Evolutionary conservation across 2,329 filamentous ascomycete species (phyloP), one percentile per base, ranked within the genome.

Genomic region (Scytalidium lignicola): DNA sequence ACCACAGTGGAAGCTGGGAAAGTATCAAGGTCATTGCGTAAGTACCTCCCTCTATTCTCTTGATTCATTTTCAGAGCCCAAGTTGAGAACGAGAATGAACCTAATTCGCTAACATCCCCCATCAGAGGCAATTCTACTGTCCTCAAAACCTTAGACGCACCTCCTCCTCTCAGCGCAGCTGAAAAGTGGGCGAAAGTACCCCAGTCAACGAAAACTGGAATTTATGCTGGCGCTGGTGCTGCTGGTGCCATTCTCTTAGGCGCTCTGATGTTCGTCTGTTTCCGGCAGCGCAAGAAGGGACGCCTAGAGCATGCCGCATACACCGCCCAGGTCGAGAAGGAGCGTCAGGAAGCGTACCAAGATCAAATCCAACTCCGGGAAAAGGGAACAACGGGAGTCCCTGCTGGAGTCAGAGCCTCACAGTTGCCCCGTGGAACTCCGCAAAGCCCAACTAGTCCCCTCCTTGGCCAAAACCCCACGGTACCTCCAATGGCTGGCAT

Each of bases 1-100:
- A 87, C 61, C 70, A 70, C 37, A 72, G 74, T 1, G 86, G 86
- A 46, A 71, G 68, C 47, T 86, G 74, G 72, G 59, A 83, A 59
- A 86, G 82, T 69, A 86, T 88, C 64, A 72, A 84, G 56, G 65
- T 76, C 26, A 65, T 70, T 48, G 62, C 64, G 77, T 82, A 70
- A 71, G 77, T 71, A 9, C 15, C 20, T 15, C n/a, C 3, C n/a
- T 15, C 18, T 13, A n/a, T 3, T n/a, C 8, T 3, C 8, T 41
- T 2, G 7, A 17, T 20, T 4, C 13, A 8, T 10, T 42, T 28
- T 29, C 1, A 13, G 5, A 18, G 10, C 21, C 23, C 5, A 26
- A 26, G 23, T 5, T 26, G 10, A n/a, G n/a, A n/a, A n/a, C n/a
- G 23, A 26, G 10, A 26, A 10, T 6, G 6, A 41, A 15, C 15